A percentile compares a stretch with the other conserved stretches of the same genome.
Evolutionary conservation across 1,284 basidiomycete genomes (phyloP).

Genomic region (Puccinia coronata): DNA sequence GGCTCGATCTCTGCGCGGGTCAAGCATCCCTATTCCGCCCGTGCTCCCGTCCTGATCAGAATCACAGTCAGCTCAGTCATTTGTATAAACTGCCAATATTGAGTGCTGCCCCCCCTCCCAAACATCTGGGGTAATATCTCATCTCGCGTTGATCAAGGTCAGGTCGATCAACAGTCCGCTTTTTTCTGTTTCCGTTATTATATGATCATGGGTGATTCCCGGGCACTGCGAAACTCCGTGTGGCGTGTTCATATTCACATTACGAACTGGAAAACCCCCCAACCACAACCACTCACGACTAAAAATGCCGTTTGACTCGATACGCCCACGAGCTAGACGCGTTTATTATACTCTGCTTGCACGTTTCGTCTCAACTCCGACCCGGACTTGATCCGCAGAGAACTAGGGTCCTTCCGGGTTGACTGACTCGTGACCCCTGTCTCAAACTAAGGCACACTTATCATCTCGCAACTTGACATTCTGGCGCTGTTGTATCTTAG

Average conservation of each 20-base stretch:
- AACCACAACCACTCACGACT: not conserved
- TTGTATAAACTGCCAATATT: not conserved
- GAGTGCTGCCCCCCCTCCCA: too few species aligned
- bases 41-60: not conserved
- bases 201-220: too few species aligned
- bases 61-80: not conserved
- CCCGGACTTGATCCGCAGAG: not conserved
- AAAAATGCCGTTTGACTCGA: not conserved
- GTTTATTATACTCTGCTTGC: not conserved
- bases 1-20: not conserved
- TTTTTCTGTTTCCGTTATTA: not conserved
- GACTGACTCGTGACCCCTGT: not conserved
- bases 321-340: not conserved
- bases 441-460: not conserved
- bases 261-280: not conserved
- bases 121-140: not conserved
- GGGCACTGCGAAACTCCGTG: too few species aligned
- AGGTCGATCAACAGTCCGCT: not conserved
- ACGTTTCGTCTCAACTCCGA: not conserved
- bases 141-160: not conserved
- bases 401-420: not conserved
- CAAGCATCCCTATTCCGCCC: not conserved
- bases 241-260: too few species aligned
- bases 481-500: too few species aligned
- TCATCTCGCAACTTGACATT: not conserved